Evolutionary conservation across 345 rosid species (phyloP), one percentile per base, ranked within the genome.

Genomic region (Lenwebbia sp.): DNA sequence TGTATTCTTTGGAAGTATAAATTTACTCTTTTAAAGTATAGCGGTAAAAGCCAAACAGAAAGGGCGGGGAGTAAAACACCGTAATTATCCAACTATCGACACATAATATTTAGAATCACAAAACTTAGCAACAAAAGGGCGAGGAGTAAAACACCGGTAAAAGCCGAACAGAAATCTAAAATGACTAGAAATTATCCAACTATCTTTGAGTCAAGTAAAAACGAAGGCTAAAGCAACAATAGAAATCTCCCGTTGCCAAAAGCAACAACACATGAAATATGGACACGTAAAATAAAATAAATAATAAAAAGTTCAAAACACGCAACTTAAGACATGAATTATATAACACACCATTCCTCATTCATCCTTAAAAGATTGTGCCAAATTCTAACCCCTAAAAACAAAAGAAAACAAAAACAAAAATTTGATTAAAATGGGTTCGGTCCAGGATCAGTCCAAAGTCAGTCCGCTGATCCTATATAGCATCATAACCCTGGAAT

Each of bases 401-500:
- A 70, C 13, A 70, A 19, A 70, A 30, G 12, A n/a, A n/a, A n/a
- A n/a, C n/a, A n/a, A n/a, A 65, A 65, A 65, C 0, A 15, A 70
- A 3, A 19, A 19, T 12, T 15, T 17, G 9, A 12, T 17, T 65
- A 0, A 15, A 8, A 30, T 15, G 12, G 23, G 23, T 2, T 7
- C 1, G 3, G 21, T 33, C 74, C 15, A 28, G 15, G 21, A 28
- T 60, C 0, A 5, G 4, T n/a, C 8, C 19, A 19, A 7, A 10
- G 56, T 7, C 21, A 7, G 9, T 19, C 9, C 9, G 5, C 23
- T 1, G 0, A 7, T 54, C 22, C 19, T 2, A 1, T 70, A 4
- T 3, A 5, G 5, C 44, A 70, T 1, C 25, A 17, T 8, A 19
- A 33, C 4, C 4, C 0, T 1, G 0, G 6, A 33, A 33, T 1